Conservation (phyloP, 495 filamentous ascomycete species). For the Xylona heveae region DNA sequence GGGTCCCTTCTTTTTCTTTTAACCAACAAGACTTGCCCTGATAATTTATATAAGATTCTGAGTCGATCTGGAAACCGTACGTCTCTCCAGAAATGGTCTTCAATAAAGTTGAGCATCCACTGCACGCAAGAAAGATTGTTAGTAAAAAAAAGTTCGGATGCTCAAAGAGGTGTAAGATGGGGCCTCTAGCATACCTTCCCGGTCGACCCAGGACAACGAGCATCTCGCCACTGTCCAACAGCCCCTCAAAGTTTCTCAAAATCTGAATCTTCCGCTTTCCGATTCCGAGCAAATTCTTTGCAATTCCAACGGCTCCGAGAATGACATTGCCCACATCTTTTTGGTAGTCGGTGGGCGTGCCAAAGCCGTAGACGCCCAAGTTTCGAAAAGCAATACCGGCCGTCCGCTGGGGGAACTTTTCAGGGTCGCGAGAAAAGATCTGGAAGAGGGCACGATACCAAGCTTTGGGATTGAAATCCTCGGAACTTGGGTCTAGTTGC, state of each 20-base stretch:
- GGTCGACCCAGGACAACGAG: conserved; percentile 58
- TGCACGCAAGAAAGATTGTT: conserved; percentile 2
- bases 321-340: background rate
- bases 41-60: conserved; percentile 49
- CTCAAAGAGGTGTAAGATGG: too few relatives aligned
- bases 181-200: too few relatives aligned
- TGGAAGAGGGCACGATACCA: too few relatives aligned
- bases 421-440: too few relatives aligned
- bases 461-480: too few relatives aligned
- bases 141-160: background rate
- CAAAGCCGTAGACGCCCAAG: conserved; percentile 1
- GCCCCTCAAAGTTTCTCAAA: conserved; percentile 52
- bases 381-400: too few relatives aligned
- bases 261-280: conserved; percentile 50
- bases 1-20: conserved; percentile 6
- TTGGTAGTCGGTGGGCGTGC: conserved; percentile 1
- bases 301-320: conserved; percentile 15
- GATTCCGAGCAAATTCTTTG: conserved; percentile 22
- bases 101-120: conserved; percentile 59
- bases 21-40: conserved; percentile 27
- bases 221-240: conserved; percentile 65
- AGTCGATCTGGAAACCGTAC: conserved; percentile 44
- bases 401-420: too few relatives aligned
- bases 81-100: conserved; percentile 65
- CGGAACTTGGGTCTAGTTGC: too few relatives aligned